Percentiles rank a stretch among this genome's conserved stretches.
Evolutionary conservation across 805 yeast species (phyloP).

Genomic region (Wickerhamomyces subpelliculosus): DNA sequence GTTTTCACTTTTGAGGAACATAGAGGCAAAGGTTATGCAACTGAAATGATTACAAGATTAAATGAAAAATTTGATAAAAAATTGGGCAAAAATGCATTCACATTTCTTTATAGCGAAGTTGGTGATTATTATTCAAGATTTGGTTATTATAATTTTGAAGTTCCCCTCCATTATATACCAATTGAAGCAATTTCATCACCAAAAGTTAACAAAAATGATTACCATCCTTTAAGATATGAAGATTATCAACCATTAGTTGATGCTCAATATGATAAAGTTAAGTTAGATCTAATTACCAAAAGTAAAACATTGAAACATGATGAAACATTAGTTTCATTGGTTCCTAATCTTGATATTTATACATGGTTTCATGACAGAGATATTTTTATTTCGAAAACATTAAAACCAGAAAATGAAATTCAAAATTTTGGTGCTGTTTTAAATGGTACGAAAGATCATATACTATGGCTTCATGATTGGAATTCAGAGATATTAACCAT

Average conservation of each 20-base stretch:
- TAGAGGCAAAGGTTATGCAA: slow-evolving; percentile 53
- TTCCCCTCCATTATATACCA: slow-evolving; percentile 27
- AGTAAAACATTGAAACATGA: slow-evolving; percentile 10
- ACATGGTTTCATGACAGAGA: slow-evolving; percentile 39
- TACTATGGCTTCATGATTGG: slow-evolving; percentile 42
- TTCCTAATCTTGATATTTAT: slow-evolving; percentile 30
- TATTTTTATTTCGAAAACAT: slow-evolving; percentile 23
- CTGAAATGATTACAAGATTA: slow-evolving; percentile 34
- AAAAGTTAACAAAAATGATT: slow-evolving; percentile 4
- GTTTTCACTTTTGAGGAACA: slow-evolving; percentile 44
- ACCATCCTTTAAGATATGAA: slow-evolving; percentile 23
- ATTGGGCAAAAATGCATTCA: slow-evolving; percentile 25
- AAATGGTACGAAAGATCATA: slow-evolving; percentile 24
- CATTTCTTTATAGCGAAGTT: slow-evolving; percentile 64
- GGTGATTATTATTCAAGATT: slow-evolving; percentile 59
- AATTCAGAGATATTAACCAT: slow-evolving; percentile 23
- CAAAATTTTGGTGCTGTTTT: slow-evolving; percentile 24
- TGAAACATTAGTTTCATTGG: slow-evolving; percentile 22
- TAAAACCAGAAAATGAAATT: slow-evolving; percentile 8
- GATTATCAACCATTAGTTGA: slow-evolving; percentile 25
- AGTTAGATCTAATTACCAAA: slow-evolving; percentile 11
- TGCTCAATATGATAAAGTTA: slow-evolving; percentile 18
- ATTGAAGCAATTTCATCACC: slow-evolving; percentile 11
- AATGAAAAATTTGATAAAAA: slow-evolving; percentile 27
- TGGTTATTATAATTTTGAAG: slow-evolving; percentile 45